These are phyloP conservation scores for Boletus coccyginus DNA, from an alignment of 768 basidiomycete genomes.

Conservation along the genomic window DNA sequence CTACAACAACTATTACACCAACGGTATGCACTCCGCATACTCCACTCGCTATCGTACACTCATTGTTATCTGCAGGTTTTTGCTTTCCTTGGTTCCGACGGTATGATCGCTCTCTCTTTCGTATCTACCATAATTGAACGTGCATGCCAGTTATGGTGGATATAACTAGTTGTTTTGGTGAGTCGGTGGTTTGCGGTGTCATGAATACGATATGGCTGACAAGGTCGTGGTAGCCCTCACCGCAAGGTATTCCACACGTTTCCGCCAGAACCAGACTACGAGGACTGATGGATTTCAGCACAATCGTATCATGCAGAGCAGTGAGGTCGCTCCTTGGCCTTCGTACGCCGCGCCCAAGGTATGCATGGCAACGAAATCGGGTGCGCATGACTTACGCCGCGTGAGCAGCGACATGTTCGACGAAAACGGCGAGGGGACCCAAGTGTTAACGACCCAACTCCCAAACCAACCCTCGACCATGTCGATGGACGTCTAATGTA, in stretches of 20 bases:
- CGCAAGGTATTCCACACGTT: constrained; percentile 4
- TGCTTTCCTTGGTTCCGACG: background rate
- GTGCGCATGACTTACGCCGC: background rate
- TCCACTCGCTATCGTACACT: background rate
- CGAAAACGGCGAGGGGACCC: background rate
- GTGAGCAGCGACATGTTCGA: background rate
- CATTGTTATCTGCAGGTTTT: constrained; percentile 7
- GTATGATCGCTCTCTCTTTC: constrained; percentile 1
- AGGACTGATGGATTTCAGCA: constrained; percentile 3
- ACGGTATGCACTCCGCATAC: background rate
- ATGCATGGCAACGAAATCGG: background rate
- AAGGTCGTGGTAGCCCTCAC: constrained; percentile 1
- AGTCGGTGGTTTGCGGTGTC: background rate
- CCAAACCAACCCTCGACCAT: background rate
- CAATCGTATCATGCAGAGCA: constrained; percentile 12
- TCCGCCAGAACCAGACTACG: background rate
- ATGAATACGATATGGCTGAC: background rate
- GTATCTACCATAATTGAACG: background rate
- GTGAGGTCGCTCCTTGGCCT: constrained; percentile 15
- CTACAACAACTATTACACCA: constrained; percentile 7
- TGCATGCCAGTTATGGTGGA: background rate
- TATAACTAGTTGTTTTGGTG: constrained; percentile 1
- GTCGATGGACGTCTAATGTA: background rate
- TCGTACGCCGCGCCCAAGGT: background rate
- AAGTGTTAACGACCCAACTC: constrained; percentile 6